phyloP scores from a whole-genome alignment of 2,329 filamentous ascomycete genomes.

The Graphilbum ipis-grandicollis region DNA sequence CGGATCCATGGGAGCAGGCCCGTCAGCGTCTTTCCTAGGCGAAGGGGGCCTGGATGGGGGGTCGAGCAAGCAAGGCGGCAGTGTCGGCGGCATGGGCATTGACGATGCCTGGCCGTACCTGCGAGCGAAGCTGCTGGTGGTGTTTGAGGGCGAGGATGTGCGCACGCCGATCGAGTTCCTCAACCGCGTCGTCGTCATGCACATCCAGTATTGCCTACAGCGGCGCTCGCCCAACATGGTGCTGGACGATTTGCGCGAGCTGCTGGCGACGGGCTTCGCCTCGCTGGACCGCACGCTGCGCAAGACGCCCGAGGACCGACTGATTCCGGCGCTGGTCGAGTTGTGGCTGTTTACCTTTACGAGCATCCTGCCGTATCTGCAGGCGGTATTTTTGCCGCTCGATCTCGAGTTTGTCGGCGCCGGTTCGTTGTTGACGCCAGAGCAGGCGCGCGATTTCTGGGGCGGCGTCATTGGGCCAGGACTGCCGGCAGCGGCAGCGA shows the following conservation, averaged over 20 bases:
- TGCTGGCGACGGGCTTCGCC: conserved; percentile 65
- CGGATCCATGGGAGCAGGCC: conserved; percentile 25
- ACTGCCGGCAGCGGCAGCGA: too few relatives aligned
- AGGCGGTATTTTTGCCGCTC: conserved; percentile 83
- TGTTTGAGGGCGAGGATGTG: conserved; percentile 69
- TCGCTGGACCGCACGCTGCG: conserved; percentile 72
- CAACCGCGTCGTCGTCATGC: conserved; percentile 61
- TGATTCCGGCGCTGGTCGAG: conserved; percentile 83
- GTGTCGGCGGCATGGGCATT: conserved; percentile 37
- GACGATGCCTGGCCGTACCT: conserved; percentile 75
- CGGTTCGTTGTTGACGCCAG: conserved; percentile 58
- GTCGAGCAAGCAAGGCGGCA: not conserved
- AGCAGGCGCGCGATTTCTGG: conserved; percentile 84
- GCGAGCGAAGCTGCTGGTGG: conserved; percentile 55
- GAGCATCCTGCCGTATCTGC: conserved; percentile 78
- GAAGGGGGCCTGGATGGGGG: too few relatives aligned
- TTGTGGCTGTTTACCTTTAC: conserved; percentile 92
- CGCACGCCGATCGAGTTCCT: conserved; percentile 70
- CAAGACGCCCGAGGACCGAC: conserved; percentile 62
- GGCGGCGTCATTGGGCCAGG: conserved; percentile 49
- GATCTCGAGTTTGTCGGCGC: conserved; percentile 84
- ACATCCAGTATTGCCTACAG: conserved; percentile 63
- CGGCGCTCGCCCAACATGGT: conserved; percentile 53
- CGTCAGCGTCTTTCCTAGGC: too few relatives aligned
- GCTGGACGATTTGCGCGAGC: conserved; percentile 59